Conservation (phyloP, 2,329 filamentous ascomycete genomes). For the Ascochyta viciae-villosae region DNA sequence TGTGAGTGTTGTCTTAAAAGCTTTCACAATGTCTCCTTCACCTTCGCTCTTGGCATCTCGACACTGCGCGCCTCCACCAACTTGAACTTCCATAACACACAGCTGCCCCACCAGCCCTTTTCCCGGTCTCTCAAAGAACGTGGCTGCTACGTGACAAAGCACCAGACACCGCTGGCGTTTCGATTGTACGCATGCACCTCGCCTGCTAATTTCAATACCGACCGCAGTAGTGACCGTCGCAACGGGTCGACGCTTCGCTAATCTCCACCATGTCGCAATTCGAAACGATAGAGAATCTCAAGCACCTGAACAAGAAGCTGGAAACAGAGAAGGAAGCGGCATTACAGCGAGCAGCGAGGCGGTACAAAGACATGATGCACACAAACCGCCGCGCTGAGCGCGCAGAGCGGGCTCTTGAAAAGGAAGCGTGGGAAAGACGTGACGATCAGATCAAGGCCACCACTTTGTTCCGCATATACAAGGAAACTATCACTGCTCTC, state of each 20-base stretch:
- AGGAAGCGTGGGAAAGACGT: not conserved
- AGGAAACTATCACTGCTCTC: not conserved
- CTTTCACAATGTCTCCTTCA: constrained; percentile 3
- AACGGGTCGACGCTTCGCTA: too few relatives aligned
- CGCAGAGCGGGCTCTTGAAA: not conserved
- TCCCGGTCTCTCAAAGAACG: not conserved
- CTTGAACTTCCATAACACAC: not conserved
- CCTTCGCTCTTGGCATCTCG: not conserved
- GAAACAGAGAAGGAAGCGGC: not conserved
- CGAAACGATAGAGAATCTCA: constrained; percentile 1
- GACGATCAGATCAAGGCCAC: not conserved
- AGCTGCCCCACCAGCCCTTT: not conserved
- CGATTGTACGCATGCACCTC: not conserved
- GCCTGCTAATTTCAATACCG: not conserved
- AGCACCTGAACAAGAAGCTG: not conserved
- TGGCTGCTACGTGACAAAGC: not conserved
- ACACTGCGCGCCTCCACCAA: not conserved
- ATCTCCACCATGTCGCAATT: not conserved
- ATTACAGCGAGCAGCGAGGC: constrained; percentile 1
- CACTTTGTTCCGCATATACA: not conserved
- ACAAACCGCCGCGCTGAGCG: constrained; percentile 11
- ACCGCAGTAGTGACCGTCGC: not conserved
- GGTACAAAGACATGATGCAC: constrained; percentile 1
- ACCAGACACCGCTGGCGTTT: not conserved
- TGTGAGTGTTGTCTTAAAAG: not conserved